Evolutionary conservation across 1,284 basidiomycete genomes (phyloP).

Genomic region (Earliella scabrosa): DNA sequence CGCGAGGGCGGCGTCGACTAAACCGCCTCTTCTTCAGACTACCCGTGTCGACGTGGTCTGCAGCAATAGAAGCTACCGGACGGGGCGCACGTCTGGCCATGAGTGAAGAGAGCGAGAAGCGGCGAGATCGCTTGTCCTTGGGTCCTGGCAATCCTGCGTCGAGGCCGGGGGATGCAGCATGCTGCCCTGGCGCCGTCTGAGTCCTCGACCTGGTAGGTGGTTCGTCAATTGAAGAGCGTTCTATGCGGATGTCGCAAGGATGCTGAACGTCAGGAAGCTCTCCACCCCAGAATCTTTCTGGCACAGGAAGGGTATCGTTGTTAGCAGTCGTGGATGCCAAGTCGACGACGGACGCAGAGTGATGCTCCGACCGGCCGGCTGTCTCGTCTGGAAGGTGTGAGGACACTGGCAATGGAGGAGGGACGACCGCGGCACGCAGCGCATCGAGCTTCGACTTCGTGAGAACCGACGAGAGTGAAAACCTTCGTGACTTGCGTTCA

Average conservation of each 20-base stretch:
- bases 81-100: slow-evolving; percentile 26
- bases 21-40: not conserved
- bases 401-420: slow-evolving; percentile 29
- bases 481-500: slow-evolving; percentile 21
- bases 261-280: slow-evolving; percentile 14
- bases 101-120: slow-evolving; percentile 36
- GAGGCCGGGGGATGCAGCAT: not conserved
- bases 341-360: too few relatives aligned
- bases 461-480: slow-evolving; percentile 33
- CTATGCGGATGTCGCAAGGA: not conserved
- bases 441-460: slow-evolving; percentile 27
- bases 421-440: slow-evolving; percentile 27
- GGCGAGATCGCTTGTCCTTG: slow-evolving; percentile 25
- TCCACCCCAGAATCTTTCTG: slow-evolving; percentile 16
- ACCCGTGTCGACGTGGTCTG: not conserved
- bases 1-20: slow-evolving; percentile 12
- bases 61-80: too few relatives aligned
- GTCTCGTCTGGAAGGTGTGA: not conserved
- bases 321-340: too few relatives aligned
- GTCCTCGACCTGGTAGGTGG: slow-evolving; percentile 11
- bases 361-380: too few relatives aligned
- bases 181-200: slow-evolving; percentile 11
- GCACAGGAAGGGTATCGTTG: too few relatives aligned
- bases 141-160: slow-evolving; percentile 1
- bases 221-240: not conserved